phyloP scores from a whole-genome alignment of 768 basidiomycete species.

The Calocybe cyanea region DNA sequence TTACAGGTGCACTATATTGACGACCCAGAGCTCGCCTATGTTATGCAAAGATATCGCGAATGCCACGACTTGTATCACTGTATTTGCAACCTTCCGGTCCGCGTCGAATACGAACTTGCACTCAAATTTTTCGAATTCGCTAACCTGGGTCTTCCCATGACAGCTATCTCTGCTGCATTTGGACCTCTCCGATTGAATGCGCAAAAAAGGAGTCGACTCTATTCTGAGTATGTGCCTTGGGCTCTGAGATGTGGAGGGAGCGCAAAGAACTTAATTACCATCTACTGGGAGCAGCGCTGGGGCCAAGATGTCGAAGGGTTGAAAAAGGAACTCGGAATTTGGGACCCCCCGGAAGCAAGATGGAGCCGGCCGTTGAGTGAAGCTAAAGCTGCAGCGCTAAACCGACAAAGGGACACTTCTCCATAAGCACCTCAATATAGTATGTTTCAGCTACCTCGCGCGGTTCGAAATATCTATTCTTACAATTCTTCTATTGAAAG shows the following conservation, averaged over 20 bases:
- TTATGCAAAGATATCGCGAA: slow-evolving; percentile 97
- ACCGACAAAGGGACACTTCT: slow-evolving; percentile 15
- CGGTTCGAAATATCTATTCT: not conserved
- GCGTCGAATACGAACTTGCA: slow-evolving; percentile 87
- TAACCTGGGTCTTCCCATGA: slow-evolving; percentile 88
- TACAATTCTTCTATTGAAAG: not conserved
- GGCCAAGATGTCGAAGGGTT: slow-evolving; percentile 76
- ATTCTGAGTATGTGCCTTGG: slow-evolving; percentile 89
- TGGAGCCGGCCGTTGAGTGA: slow-evolving; percentile 68
- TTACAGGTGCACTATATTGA: slow-evolving; percentile 87
- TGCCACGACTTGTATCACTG: slow-evolving; percentile 98
- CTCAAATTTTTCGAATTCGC: slow-evolving; percentile 94
- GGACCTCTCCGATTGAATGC: slow-evolving; percentile 71
- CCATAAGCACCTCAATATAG: slow-evolving; percentile 2
- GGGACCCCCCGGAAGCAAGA: slow-evolving; percentile 72
- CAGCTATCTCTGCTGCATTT: slow-evolving; percentile 73
- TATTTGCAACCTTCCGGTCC: slow-evolving; percentile 83
- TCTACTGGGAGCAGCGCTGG: slow-evolving; percentile 98
- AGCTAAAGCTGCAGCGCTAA: slow-evolving; percentile 48
- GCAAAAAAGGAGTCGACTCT: slow-evolving; percentile 52
- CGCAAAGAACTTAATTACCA: slow-evolving; percentile 74
- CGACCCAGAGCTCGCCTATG: slow-evolving; percentile 94
- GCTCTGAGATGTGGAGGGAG: slow-evolving; percentile 79
- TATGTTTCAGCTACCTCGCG: not conserved
- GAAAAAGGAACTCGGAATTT: slow-evolving; percentile 80